Percentiles rank a stretch among this genome's conserved stretches.
Conservation (phyloP, 768 basidiomycete genomes). For the Phaeotremella skinneri region DNA sequence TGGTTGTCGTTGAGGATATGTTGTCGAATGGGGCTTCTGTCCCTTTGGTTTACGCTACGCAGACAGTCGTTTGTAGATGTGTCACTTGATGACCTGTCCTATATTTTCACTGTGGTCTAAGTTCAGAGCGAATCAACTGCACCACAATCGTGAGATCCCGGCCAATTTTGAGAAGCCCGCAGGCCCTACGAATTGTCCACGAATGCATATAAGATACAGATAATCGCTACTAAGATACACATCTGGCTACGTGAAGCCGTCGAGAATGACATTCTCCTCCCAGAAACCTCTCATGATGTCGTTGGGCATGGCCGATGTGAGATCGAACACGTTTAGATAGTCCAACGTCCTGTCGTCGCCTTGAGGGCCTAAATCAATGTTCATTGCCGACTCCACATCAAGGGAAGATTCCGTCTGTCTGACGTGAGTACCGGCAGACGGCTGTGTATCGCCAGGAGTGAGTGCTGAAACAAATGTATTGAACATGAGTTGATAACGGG, state of each 20-base stretch:
- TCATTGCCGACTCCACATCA: background rate
- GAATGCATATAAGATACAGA: no score
- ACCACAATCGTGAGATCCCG: no score
- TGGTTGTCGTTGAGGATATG: background rate
- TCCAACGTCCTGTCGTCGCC: background rate
- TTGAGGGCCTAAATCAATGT: background rate
- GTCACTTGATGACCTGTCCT: no score
- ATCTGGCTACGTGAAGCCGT: background rate
- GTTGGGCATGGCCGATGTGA: background rate
- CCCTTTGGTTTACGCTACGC: no score
- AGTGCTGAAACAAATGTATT: background rate
- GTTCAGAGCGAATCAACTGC: no score
- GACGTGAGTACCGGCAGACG: background rate
- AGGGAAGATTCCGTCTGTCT: background rate
- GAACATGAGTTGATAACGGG: conserved; percentile 14
- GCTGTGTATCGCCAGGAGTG: background rate
- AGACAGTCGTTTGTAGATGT: no score
- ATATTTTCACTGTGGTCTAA: no score
- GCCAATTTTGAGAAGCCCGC: no score
- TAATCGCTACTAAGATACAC: no score
- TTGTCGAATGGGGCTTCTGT: no score
- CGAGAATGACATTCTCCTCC: background rate
- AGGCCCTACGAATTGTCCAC: no score
- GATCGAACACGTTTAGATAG: background rate
- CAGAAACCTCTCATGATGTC: background rate